Evolutionary conservation across 2,329 filamentous ascomycete genomes (phyloP).

Genomic region (Fusarium bactridioides): DNA sequence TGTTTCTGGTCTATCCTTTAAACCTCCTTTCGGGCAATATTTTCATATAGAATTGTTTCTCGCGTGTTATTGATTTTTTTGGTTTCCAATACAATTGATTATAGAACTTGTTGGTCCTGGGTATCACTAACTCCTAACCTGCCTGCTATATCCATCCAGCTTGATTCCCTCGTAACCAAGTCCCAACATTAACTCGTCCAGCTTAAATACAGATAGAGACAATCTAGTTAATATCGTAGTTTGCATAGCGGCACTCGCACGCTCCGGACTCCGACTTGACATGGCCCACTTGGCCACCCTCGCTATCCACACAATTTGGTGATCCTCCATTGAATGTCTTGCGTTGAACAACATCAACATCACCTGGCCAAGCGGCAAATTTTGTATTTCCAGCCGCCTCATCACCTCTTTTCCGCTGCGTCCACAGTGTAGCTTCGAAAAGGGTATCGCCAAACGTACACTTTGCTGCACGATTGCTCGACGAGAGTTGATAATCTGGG

Average conservation of each 20-base stretch:
- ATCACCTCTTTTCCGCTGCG: slow-evolving; percentile 47
- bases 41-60: neutral
- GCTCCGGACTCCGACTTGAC: slow-evolving; percentile 47
- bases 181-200: neutral
- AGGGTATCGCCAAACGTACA: slow-evolving; percentile 67
- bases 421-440: slow-evolving; percentile 68
- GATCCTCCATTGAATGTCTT: slow-evolving; percentile 51
- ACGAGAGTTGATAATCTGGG: slow-evolving; percentile 54
- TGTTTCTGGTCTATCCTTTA: neutral
- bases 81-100: slow-evolving; percentile 2
- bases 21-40: neutral
- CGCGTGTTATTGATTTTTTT: slow-evolving; percentile 3
- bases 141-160: neutral
- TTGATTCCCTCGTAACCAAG: neutral
- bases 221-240: slow-evolving; percentile 37
- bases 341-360: slow-evolving; percentile 63
- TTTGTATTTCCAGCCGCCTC: slow-evolving; percentile 18
- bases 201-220: neutral
- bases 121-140: slow-evolving; percentile 32
- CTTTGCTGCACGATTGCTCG: slow-evolving; percentile 54
- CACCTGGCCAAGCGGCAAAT: slow-evolving; percentile 63
- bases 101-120: slow-evolving; percentile 22
- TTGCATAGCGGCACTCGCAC: slow-evolving; percentile 52
- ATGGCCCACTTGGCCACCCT: slow-evolving; percentile 48
- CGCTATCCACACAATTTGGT: slow-evolving; percentile 60